Evolutionary conservation across 73 alveolate species (phyloP), one percentile per base, ranked within the genome.

Genomic region (Diophrys sp.): DNA sequence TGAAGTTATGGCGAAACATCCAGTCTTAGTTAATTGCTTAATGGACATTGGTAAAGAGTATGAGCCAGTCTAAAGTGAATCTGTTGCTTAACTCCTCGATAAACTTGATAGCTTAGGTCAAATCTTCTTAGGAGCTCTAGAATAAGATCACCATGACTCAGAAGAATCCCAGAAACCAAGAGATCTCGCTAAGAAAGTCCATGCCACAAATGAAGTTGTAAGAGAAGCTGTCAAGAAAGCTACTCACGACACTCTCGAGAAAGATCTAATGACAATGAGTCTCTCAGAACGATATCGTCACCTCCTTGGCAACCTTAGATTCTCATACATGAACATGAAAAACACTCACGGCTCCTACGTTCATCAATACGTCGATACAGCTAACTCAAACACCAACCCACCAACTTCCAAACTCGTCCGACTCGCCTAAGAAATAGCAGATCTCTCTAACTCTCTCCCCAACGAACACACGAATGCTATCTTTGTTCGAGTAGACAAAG

Each of bases 341-440:
- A 90, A 86, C 69, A 57, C 70, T 31, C 68, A 80, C 27, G 97
- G 96, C 2, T 67, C 71, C 32, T 85, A 81, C 1, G 91, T 91
- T 34, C 71, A 89, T 80, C 96, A 89, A 29, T 89, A 85, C 67
- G 69, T 72, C 18, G 27, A 75, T 14, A 31, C 5, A n/a, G 81
- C 90, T 14, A 29, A 54, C 31, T 24, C 77, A 31, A 26, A 85
- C 30, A n/a, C 31, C 31, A 89, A 79, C 79, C 91, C 91, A 29
- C 87, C 94, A 14, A 56, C 85, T 89, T 76, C 95, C 0, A 96
- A 96, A 69, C 83, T 96, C 62, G 96, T 94, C 2, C 82, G 99
- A 77, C 82, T 96, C 67, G 99, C 99, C 33, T 93, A 94, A 77
- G 97, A 94, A 89, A 91, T 91, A 71, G 96, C 96, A 26, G 98